Percentiles rank a stretch among this genome's conserved stretches.
Evolutionary conservation across 2,329 filamentous ascomycete species (phyloP).

Genomic region (Aspergillus sp.): DNA sequence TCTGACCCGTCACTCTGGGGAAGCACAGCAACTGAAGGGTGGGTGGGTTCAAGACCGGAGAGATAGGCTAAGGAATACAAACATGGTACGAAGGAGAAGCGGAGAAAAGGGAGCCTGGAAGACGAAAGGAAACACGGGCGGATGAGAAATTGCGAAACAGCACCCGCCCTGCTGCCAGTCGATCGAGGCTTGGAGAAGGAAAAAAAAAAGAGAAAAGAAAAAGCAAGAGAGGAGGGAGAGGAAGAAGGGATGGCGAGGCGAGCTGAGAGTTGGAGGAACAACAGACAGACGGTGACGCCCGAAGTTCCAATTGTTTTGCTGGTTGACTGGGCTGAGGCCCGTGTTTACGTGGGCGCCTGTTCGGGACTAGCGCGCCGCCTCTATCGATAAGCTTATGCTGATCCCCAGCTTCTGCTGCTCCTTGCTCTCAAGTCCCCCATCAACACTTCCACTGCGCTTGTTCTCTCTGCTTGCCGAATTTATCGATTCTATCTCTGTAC

Average conservation of each 20-base stretch:
- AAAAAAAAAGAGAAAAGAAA: slow-evolving; percentile 11
- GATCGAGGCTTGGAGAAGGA: neutral
- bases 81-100: slow-evolving; percentile 11
- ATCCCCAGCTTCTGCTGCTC: neutral
- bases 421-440: neutral
- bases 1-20: neutral
- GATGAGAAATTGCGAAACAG: slow-evolving; percentile 6
- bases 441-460: neutral
- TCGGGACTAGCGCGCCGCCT: slow-evolving; percentile 35
- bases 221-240: slow-evolving; percentile 15
- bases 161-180: slow-evolving; percentile 2
- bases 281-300: slow-evolving; percentile 33
- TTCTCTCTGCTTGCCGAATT: neutral
- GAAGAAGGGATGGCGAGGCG: slow-evolving; percentile 2
- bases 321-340: slow-evolving; percentile 3
- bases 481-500: neutral
- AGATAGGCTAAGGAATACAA: slow-evolving; percentile 10
- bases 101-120: slow-evolving; percentile 1
- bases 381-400: slow-evolving; percentile 45
- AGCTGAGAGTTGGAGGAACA: slow-evolving; percentile 13
- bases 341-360: slow-evolving; percentile 39
- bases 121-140: neutral
- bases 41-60: slow-evolving; percentile 8
- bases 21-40: slow-evolving; percentile 3
- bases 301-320: slow-evolving; percentile 24